Conservation (phyloP, 305 asterid species). For the Rubia balearica region DNA sequence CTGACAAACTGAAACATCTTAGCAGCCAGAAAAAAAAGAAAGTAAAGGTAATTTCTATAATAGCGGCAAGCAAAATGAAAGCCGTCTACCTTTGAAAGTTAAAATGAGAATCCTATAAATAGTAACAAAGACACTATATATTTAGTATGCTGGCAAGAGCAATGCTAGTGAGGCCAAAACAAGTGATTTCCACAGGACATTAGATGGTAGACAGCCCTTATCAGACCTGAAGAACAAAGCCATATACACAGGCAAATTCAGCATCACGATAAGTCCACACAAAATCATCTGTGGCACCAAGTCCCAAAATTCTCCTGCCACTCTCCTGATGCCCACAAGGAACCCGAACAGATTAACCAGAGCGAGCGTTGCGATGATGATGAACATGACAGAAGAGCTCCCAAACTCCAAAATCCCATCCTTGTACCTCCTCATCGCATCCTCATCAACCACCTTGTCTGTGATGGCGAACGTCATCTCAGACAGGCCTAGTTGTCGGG, state of each 20-base stretch:
- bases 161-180: constrained; percentile 24
- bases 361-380: constrained; percentile 44
- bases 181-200: constrained; percentile 26
- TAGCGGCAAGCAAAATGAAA: too few relatives aligned
- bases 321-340: constrained; percentile 31
- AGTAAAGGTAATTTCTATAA: too few relatives aligned
- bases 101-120: too few relatives aligned
- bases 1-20: too few relatives aligned
- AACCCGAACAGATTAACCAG: constrained; percentile 47
- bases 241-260: constrained; percentile 30
- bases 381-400: constrained; percentile 41
- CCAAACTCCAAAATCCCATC: constrained; percentile 66
- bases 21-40: too few relatives aligned
- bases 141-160: constrained; percentile 21
- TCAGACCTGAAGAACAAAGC: constrained; percentile 35
- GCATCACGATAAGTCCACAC: constrained; percentile 18
- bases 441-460: constrained; percentile 48
- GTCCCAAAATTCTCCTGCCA: not conserved
- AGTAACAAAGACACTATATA: too few relatives aligned
- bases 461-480: constrained; percentile 46
- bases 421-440: constrained; percentile 41
- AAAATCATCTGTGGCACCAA: constrained; percentile 25
- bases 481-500: constrained; percentile 41
- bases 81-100: too few relatives aligned
- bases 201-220: constrained; percentile 25